Conservation (phyloP, 768 basidiomycete genomes). For the Amanita inopinata region DNA sequence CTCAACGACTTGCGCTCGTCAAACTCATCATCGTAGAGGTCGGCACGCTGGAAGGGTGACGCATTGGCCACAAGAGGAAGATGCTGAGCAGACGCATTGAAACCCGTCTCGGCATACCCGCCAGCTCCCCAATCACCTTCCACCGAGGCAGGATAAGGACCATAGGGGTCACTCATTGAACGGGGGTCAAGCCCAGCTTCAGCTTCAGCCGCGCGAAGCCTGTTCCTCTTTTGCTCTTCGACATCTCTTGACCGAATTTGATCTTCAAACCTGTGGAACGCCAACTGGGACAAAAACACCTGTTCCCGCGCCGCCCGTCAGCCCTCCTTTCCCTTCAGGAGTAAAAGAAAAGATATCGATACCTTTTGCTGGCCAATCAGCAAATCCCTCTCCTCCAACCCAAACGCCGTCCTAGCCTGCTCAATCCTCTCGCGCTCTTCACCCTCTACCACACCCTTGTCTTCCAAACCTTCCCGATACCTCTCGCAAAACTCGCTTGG, state of each 20-base stretch:
- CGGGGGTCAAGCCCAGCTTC: constrained; percentile 58
- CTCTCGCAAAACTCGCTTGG: constrained; percentile 79
- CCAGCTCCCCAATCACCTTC: constrained; percentile 20
- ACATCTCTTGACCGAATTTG: constrained; percentile 72
- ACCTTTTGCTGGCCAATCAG: constrained; percentile 83
- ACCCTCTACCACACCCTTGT: constrained; percentile 49
- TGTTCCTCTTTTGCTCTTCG: constrained; percentile 79
- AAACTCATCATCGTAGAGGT: constrained; percentile 68
- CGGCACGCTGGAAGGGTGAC: constrained; percentile 72
- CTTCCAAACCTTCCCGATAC: constrained; percentile 60
- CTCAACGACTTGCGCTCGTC: constrained; percentile 67
- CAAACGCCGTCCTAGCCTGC: constrained; percentile 46
- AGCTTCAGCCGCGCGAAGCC: constrained; percentile 65
- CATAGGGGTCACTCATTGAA: constrained; percentile 55
- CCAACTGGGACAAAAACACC: constrained; percentile 82
- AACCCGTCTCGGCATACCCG: constrained; percentile 39
- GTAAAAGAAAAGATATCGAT: constrained; percentile 15
- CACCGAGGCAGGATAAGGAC: constrained; percentile 51
- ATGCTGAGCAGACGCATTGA: constrained; percentile 54
- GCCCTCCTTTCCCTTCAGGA: neutral
- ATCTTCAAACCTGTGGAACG: constrained; percentile 87
- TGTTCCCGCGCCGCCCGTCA: constrained; percentile 20
- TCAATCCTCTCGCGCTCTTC: constrained; percentile 49
- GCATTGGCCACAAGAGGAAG: constrained; percentile 81
- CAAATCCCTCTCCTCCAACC: constrained; percentile 58